Base-by-base conservation (phyloP, 2,329 filamentous ascomycete genomes). In the Biscogniauxia mediterranea region DNA sequence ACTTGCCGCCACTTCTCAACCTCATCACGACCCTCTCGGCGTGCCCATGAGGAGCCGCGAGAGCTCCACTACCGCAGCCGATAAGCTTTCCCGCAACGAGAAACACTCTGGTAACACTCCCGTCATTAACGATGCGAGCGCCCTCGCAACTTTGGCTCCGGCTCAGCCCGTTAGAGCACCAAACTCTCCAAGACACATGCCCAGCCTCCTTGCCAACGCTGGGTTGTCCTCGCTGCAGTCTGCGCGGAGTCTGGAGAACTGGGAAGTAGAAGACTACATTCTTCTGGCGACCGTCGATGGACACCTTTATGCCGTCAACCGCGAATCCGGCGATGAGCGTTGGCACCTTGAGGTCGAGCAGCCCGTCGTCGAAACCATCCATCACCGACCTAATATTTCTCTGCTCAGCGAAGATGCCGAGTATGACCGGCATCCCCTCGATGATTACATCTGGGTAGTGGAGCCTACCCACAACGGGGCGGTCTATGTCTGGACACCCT, bases 221-320 rank as follows among this genome's bases (percentile, higher is more conserved):
- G 88, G 87, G 72, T 83, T 90, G 78, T 85, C 89, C 82, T 89
- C 91, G 90, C 90, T 89, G 89, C 89, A 91, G 76, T 84, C 85
- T 90, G 94, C 93, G 93, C 93, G 94, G 88, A 96, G 90, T 84
- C 84, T 98, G 86, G 90, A 93, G 86, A 94, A 97, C 82, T 98
- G 94, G 94, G 92, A 97, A 90, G 93, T 97, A 81, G 94, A 98
- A 91, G 93, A 98, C 84, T 96, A 97, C 86, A 91, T 98, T 81
- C 92, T 99, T 83, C 84, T 99, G 90, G 94, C 95, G 91, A 98
- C 95, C 86, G 91, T 98, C 87, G 93, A 98, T 84, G 95, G 95
- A 84, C 91, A 92, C 76, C 87, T 98, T 73, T 91, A 97, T 80
- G 93, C 94, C 76, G 88, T 88, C 77, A 92, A 97, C 80, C 87